Conservation (phyloP, 371 early-diverging fungal genomes). For the Mucor circinelloides region DNA sequence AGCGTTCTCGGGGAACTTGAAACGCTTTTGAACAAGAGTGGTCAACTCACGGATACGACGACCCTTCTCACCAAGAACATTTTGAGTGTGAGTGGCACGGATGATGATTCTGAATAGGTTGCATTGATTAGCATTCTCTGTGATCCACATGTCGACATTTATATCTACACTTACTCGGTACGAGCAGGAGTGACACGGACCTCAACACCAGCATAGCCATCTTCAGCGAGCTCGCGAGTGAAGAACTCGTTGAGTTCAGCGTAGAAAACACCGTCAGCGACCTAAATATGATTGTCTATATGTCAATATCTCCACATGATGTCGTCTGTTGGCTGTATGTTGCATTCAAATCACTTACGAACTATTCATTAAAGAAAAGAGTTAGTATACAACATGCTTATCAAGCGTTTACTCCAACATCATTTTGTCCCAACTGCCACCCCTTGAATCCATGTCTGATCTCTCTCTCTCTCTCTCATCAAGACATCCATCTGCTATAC, state of each 20-base stretch:
- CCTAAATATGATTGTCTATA: conserved; percentile 35
- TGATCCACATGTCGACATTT: not conserved
- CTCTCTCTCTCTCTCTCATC: not conserved
- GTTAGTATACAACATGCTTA: not conserved
- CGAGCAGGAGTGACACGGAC: conserved; percentile 98
- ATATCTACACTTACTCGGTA: conserved; percentile 71
- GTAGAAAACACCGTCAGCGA: conserved; percentile 99
- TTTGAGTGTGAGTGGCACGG: conserved; percentile 98
- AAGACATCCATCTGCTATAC: not conserved
- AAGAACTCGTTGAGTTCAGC: conserved; percentile 99
- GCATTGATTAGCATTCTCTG: not conserved
- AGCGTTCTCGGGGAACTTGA: conserved; percentile 97
- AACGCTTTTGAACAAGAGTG: conserved; percentile 97
- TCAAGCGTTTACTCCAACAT: not conserved
- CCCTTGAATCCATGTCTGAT: not conserved
- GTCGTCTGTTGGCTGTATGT: not conserved
- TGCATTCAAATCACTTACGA: conserved; percentile 40
- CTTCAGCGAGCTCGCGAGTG: conserved; percentile 90
- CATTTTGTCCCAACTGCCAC: not conserved
- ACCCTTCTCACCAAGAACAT: conserved; percentile 98
- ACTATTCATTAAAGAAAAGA: conserved; percentile 31
- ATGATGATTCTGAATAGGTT: conserved; percentile 79
- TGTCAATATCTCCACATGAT: not conserved
- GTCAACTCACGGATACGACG: conserved; percentile 99
- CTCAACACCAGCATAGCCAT: conserved; percentile 97